These are phyloP conservation scores for Pachysolen tannophilus DNA, from an alignment of 805 yeast species.

Conservation along the genomic window DNA sequence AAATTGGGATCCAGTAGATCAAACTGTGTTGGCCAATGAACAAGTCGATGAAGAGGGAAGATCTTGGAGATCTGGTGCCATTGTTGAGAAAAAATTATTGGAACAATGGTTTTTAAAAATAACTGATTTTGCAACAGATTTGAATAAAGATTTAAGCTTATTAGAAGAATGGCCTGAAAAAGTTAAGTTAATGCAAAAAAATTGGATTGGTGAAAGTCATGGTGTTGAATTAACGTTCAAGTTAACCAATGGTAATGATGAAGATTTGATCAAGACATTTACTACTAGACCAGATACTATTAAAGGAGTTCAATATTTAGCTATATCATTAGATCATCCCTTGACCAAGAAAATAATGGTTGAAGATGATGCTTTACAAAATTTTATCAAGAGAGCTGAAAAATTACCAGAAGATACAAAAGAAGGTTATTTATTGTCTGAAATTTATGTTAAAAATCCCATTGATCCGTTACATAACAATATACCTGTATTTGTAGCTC, in stretches of 20 bases:
- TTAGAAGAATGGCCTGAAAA: slow-evolving; percentile 80
- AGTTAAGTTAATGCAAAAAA: slow-evolving; percentile 82
- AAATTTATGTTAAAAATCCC: slow-evolving; percentile 50
- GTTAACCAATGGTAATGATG: slow-evolving; percentile 15
- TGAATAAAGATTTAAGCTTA: slow-evolving; percentile 53
- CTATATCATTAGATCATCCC: slow-evolving; percentile 68
- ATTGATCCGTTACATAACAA: slow-evolving; percentile 28
- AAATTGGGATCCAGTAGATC: slow-evolving; percentile 97
- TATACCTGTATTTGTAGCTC: slow-evolving; percentile 82
- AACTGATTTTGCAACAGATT: slow-evolving; percentile 66
- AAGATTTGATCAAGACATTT: slow-evolving; percentile 41
- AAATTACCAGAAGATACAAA: slow-evolving; percentile 38
- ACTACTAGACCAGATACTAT: slow-evolving; percentile 91
- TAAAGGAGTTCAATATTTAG: slow-evolving; percentile 74
- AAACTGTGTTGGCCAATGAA: slow-evolving; percentile 92
- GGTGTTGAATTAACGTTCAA: slow-evolving; percentile 67
- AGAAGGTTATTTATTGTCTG: slow-evolving; percentile 48
- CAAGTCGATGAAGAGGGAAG: slow-evolving; percentile 88
- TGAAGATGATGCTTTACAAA: slow-evolving; percentile 30
- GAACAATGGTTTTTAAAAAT: slow-evolving; percentile 95
- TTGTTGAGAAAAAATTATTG: slow-evolving; percentile 73
- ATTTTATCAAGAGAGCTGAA: slow-evolving; percentile 35
- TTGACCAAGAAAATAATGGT: slow-evolving; percentile 33
- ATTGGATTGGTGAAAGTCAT: slow-evolving; percentile 88
- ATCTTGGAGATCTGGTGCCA: slow-evolving; percentile 96